phyloP scores from a whole-genome alignment of 805 yeast species.

The Barnettozyma vustinii region DNA sequence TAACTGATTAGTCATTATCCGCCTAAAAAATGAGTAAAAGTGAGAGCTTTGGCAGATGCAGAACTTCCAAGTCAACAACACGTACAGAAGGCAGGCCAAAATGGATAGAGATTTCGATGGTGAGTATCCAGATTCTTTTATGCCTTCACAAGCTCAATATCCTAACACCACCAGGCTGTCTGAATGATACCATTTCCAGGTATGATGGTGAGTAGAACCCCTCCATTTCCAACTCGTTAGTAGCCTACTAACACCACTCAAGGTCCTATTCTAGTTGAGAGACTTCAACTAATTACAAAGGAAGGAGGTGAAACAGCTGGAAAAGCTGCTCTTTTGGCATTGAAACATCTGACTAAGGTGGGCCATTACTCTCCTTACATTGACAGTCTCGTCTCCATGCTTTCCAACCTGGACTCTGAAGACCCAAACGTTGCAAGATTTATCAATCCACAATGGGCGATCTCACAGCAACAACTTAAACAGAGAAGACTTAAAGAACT shows the following conservation, averaged over 20 bases:
- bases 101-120: constrained; percentile 6
- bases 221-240: background rate
- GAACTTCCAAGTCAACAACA: background rate
- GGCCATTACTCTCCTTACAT: constrained; percentile 17
- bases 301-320: constrained; percentile 5
- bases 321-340: constrained; percentile 16
- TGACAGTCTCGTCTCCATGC: constrained; percentile 11
- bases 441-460: constrained; percentile 8
- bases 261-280: constrained; percentile 21
- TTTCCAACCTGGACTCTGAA: background rate
- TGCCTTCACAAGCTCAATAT: background rate
- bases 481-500: constrained; percentile 8
- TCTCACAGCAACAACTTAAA: constrained; percentile 1
- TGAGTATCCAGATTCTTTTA: background rate
- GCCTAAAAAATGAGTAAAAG: no score
- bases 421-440: constrained; percentile 1
- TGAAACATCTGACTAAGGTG: constrained; percentile 13
- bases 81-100: background rate
- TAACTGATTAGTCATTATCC: background rate
- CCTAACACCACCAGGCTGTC: constrained; percentile 1
- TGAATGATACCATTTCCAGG: constrained; percentile 2
- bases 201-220: constrained; percentile 5
- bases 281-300: constrained; percentile 12
- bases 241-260: constrained; percentile 1
- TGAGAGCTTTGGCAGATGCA: no score